Evolutionary conservation across 345 rosid species (phyloP).

Genomic region (Eucalyptus microcorys): DNA sequence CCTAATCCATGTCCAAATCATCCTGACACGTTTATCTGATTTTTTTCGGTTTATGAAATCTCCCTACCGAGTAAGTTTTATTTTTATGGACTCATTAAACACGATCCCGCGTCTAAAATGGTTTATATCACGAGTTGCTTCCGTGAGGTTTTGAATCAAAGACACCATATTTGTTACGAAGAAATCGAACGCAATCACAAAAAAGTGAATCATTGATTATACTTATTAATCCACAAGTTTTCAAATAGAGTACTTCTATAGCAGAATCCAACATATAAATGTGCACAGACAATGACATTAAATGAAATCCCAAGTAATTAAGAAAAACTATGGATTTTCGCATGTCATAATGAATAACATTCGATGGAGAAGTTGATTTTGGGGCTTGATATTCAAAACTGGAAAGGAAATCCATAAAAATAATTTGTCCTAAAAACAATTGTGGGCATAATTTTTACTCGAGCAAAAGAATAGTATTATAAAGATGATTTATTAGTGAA

Average conservation of each 20-base stretch:
- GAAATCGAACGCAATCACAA: background rate
- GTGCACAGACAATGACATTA: background rate
- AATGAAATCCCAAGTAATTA: background rate
- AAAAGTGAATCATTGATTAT: background rate
- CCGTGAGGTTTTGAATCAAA: background rate
- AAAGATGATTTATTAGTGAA: background rate
- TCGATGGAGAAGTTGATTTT: background rate
- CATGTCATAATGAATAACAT: background rate
- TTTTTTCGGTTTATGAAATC: background rate
- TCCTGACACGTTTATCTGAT: background rate
- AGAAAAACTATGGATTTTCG: background rate
- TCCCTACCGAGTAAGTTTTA: background rate
- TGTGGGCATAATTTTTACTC: background rate
- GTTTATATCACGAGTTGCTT: background rate
- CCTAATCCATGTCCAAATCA: background rate
- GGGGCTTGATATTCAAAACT: background rate
- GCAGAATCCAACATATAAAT: background rate
- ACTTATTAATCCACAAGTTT: background rate
- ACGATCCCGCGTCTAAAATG: background rate
- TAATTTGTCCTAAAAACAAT: background rate
- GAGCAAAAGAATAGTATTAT: background rate
- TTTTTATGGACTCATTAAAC: background rate
- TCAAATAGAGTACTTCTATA: background rate
- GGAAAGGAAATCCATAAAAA: background rate
- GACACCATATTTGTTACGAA: background rate